Conservation (phyloP, 768 basidiomycete genomes). For the Tricholoma matsutake region DNA sequence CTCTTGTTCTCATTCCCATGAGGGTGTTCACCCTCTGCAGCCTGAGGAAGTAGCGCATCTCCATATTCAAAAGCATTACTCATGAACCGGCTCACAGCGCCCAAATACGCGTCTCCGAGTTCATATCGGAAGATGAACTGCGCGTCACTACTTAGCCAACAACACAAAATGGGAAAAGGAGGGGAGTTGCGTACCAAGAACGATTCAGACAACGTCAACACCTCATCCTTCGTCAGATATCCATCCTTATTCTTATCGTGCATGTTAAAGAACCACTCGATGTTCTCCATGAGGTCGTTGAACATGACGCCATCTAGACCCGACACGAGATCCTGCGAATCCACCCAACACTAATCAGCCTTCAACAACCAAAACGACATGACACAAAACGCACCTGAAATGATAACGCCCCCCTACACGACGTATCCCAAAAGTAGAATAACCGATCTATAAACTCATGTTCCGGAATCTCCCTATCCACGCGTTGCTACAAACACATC, state of each 20-base stretch:
- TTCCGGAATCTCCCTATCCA: constrained; percentile 89
- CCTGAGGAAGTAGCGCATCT: constrained; percentile 76
- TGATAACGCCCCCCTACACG: constrained; percentile 78
- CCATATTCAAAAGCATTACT: constrained; percentile 98
- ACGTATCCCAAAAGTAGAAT: constrained; percentile 93
- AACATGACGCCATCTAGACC: constrained; percentile 92
- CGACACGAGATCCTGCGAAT: constrained; percentile 72
- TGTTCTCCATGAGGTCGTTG: constrained; percentile 97
- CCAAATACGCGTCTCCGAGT: constrained; percentile 93
- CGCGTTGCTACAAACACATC: constrained; percentile 64
- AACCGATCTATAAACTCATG: constrained; percentile 93
- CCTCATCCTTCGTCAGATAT: constrained; percentile 92
- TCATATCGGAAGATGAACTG: constrained; percentile 99
- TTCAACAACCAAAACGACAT: neutral
- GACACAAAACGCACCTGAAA: constrained; percentile 64
- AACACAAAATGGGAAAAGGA: constrained; percentile 1
- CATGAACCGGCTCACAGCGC: constrained; percentile 95
- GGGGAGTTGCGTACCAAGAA: constrained; percentile 63
- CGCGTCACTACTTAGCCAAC: neutral
- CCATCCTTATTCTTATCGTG: constrained; percentile 98
- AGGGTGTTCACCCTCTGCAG: constrained; percentile 20
- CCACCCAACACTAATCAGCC: too few species aligned
- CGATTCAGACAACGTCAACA: constrained; percentile 91
- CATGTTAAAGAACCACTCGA: constrained; percentile 97
- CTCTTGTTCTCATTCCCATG: neutral